Evolutionary conservation across 352 stramenopile genomes (phyloP), one percentile per base, ranked within the genome.

Genomic region (Globisporangium canariense): DNA sequence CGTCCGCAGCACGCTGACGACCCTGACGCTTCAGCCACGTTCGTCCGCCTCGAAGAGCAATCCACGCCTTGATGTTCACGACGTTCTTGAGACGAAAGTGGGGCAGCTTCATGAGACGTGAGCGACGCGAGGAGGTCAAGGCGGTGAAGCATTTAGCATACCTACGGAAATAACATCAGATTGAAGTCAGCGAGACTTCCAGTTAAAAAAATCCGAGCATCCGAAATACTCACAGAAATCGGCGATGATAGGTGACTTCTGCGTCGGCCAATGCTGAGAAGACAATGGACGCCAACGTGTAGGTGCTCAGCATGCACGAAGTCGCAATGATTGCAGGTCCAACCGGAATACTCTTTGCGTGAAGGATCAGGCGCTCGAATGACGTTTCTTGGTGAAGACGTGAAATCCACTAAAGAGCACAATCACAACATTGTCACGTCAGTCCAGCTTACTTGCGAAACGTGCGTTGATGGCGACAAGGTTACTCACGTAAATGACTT

Each of bases 71-170:
- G 68, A 97, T 97, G 66, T 95, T 97, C 30, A 93, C 79, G 2
- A 94, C 86, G 63, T 96, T 96, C 70, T 97, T 97, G 20, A 96
- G 74, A 49, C 86, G 85, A 58, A 97, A 97, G 60, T 96, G 86
- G 4, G 89, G 89, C 45, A 97, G 58, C 61, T 94, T 90, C 49
- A 89, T 88, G 65, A 91, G 74, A 46, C 87, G 75, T 18, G 89
- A 92, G 38, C 88, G 84, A 34, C 87, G 79, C 55, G 86, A 90
- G 10, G 88, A 96, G 13, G 89, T 97, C 55, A 97, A 71, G 22
- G 87, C 87, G 22, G 86, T 94, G 66, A 96, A 97, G 58, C 86
- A 96, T 66, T 97, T 97, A 51, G 88, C 87, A 55, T 96, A 94
- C 59, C 80, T 89, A 56, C 2, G 60, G 11, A 25, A 60, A 3